Base-by-base conservation (phyloP, 345 rosid genomes). In the Clausena lansium region DNA sequence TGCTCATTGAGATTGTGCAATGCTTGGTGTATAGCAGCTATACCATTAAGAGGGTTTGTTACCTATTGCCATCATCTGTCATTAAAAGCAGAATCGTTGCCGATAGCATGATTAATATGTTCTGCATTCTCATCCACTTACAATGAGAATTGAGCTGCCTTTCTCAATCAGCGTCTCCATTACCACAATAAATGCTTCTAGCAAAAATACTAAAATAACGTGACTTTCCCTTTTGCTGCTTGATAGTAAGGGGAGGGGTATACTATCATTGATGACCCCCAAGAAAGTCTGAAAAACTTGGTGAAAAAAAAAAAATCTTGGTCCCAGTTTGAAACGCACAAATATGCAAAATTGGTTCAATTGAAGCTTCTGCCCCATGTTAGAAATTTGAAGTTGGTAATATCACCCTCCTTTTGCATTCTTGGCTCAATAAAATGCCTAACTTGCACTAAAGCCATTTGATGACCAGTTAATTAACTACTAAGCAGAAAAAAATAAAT, bases 1-100 rank as follows among this genome's bases (percentile, higher is more conserved):
- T 32, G 24, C 61, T 33, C 41, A 4, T 47, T 58, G 25, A 20
- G 19, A 55, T 25, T 59, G 36, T 36, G 28, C 30, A 71, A 65
- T 63, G 36, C 55, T 9, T 55, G 74, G 71, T 55, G 59, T 47
- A 14, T 39, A 76, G 62, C 25, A 70, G 77, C n/a, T 78, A 15
- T 50, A 82, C 71, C 80, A 80, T 85, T 83, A 81, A 35, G 75
- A 73, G 61, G 68, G 78, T 76, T 83, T 45, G 84, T 78, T 77
- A 76, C 38, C 62, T 76, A 67, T 79, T 28, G 52, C 76, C 15
- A 33, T 83, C 86, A 38, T 17, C 45, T 20, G 75, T 73, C 77
- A 19, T 61, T 35, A 10, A 45, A 64, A 75, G 68, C 70, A 50
- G 52, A 60, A 74, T 28, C 20, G 69, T 58, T 66, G 74, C 74